Evolutionary conservation across 805 yeast species (phyloP).

Genomic region (Cyberlindnera maclurae): DNA sequence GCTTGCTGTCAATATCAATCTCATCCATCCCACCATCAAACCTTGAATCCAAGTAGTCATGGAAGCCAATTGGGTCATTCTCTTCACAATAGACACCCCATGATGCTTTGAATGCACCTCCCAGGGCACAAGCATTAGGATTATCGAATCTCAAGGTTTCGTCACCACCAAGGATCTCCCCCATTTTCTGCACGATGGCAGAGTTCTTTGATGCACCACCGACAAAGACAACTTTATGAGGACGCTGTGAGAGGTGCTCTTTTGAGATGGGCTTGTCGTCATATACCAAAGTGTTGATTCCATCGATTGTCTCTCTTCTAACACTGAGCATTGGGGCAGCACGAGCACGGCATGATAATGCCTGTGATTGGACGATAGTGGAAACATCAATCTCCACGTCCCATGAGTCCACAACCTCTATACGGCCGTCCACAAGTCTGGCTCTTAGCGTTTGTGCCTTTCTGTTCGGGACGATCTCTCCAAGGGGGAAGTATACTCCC

Average conservation of each 20-base stretch:
- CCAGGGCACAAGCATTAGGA: constrained; percentile 87
- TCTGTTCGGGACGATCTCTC: constrained; percentile 88
- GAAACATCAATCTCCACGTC: constrained; percentile 58
- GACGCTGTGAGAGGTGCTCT: constrained; percentile 33
- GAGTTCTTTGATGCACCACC: constrained; percentile 81
- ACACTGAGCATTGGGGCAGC: constrained; percentile 66
- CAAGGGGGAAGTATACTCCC: constrained; percentile 80
- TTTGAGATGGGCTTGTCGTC: constrained; percentile 25
- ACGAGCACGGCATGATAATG: constrained; percentile 74
- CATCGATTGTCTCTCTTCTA: constrained; percentile 3
- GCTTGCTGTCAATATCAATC: constrained; percentile 4
- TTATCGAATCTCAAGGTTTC: constrained; percentile 53
- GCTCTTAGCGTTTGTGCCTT: constrained; percentile 55
- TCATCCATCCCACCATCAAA: constrained; percentile 15
- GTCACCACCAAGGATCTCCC: constrained; percentile 69
- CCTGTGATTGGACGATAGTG: constrained; percentile 81
- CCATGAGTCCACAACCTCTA: constrained; percentile 34
- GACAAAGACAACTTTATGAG: constrained; percentile 69
- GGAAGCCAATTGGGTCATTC: constrained; percentile 26
- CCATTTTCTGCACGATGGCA: constrained; percentile 61
- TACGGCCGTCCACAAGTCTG: constrained; percentile 26
- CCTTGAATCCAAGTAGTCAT: constrained; percentile 37
- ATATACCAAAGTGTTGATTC: constrained; percentile 21
- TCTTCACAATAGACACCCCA: constrained; percentile 43
- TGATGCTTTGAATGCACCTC: constrained; percentile 81